phyloP scores from a whole-genome alignment of 768 basidiomycete species.

The Boletus vinaceobasis region DNA sequence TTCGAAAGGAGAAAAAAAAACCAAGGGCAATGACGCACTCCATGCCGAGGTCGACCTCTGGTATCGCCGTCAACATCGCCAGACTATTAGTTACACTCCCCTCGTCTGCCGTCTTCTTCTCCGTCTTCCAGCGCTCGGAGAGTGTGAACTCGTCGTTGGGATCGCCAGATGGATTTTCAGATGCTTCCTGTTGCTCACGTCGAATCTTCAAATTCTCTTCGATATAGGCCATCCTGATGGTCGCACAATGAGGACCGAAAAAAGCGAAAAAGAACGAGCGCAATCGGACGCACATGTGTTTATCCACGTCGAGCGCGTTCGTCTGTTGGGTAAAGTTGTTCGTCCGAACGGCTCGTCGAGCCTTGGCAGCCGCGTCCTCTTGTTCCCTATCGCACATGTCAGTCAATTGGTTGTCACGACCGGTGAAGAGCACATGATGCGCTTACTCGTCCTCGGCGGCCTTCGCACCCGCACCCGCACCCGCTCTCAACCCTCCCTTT shows the following conservation, averaged over 20 bases:
- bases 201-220: slow-evolving; percentile 87
- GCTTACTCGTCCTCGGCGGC: slow-evolving; percentile 48
- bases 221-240: slow-evolving; percentile 87
- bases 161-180: slow-evolving; percentile 41
- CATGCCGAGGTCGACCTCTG: slow-evolving; percentile 97
- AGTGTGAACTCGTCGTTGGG: slow-evolving; percentile 74
- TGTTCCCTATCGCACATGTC: slow-evolving; percentile 42
- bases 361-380: slow-evolving; percentile 65
- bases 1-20: neutral
- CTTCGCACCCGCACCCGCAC: slow-evolving; percentile 31
- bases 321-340: slow-evolving; percentile 99
- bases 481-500: slow-evolving; percentile 53
- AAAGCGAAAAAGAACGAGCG: neutral
- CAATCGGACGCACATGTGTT: slow-evolving; percentile 75
- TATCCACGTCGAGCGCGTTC: slow-evolving; percentile 93
- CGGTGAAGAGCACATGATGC: neutral
- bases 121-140: slow-evolving; percentile 62
- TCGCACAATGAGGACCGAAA: neutral
- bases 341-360: slow-evolving; percentile 68
- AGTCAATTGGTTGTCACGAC: neutral
- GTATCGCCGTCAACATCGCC: slow-evolving; percentile 96
- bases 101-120: slow-evolving; percentile 64
- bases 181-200: slow-evolving; percentile 50
- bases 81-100: slow-evolving; percentile 92
- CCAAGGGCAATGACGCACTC: slow-evolving; percentile 58